Evolutionary conservation across 371 early-diverging fungal species (phyloP), one percentile per base, ranked within the genome.

Genomic region (Circinella umbellata): DNA sequence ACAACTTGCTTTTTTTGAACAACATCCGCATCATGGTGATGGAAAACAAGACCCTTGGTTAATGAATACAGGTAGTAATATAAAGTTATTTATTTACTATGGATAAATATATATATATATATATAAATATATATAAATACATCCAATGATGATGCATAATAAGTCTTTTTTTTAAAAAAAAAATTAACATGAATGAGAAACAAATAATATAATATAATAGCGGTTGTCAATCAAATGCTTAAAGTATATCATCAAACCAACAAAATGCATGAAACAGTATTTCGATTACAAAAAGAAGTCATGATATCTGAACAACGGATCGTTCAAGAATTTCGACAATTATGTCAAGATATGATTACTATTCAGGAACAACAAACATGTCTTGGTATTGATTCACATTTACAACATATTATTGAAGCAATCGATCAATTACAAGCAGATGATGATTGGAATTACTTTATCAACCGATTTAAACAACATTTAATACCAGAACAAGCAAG

Each of bases 251-350:
- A 70, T 0, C 83, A 82, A 39, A 76, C 80, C 60, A 82, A 82
- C 69, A 82, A 77, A 54, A 73, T 82, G 47, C 80, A 82, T 37
- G 83, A 82, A 62, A 78, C 83, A 0, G 74, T 82, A 11, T n/a
- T 82, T n/a, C 64, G 83, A 38, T 62, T 82, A 5, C 83, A 82
- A 64, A 67, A 72, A 13, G 80, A 82, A 51, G 74, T 76, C 1
- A 42, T 69, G n/a, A 60, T 74, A 3, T 71, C 73, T 10, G 83
- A 82, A 61, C 72, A 75, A 54, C 79, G 77, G 11, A 53, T 80
- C 0, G 66, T 80, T 17, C 78, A 79, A 63, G 77, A 78, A 11
- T 67, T 82, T 9, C 66, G 72, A 18, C 73, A 70, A 15, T 47
- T 82, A 2, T 78, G 78, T 35, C 75, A 74, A 8, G 76, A 77